Conservation (phyloP, 2,329 filamentous ascomycete genomes). For the Salinomyces thailandicus region DNA sequence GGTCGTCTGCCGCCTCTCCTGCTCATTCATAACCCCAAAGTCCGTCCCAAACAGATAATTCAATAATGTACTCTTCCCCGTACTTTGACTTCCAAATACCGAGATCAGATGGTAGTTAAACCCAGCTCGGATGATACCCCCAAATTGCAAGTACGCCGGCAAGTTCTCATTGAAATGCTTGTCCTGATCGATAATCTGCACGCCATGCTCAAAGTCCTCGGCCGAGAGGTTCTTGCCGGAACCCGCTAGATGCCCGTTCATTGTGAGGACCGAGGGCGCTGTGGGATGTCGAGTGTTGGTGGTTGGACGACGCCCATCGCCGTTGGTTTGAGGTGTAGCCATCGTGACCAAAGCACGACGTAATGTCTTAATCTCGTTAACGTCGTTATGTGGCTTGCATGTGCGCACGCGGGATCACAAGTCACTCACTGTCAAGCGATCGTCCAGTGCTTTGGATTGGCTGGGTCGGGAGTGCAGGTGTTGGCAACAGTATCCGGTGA, state of each 20-base stretch:
- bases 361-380: neutral
- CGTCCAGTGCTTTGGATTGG: slow-evolving; percentile 1
- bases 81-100: slow-evolving; percentile 97
- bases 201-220: slow-evolving; percentile 76
- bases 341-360: neutral
- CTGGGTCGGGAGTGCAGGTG: neutral
- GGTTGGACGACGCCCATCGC: slow-evolving; percentile 4
- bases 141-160: slow-evolving; percentile 68
- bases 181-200: slow-evolving; percentile 92
- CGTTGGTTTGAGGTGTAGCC: neutral
- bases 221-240: slow-evolving; percentile 55
- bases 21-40: slow-evolving; percentile 96
- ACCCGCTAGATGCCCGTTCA: slow-evolving; percentile 74
- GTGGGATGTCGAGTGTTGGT: slow-evolving; percentile 19
- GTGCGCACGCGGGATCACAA: neutral
- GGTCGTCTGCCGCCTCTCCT: slow-evolving; percentile 87
- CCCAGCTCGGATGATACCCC: slow-evolving; percentile 73
- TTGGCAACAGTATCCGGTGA: too few species aligned
- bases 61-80: slow-evolving; percentile 91
- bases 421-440: neutral
- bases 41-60: slow-evolving; percentile 93
- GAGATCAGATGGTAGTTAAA: slow-evolving; percentile 99
- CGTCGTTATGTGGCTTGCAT: neutral
- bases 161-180: slow-evolving; percentile 91
- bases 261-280: slow-evolving; percentile 31